A percentile compares a stretch with the other conserved stretches of the same genome.
These are phyloP conservation scores for Phlebopus sp. DNA, from an alignment of 1,284 basidiomycete genomes.

Conservation along the genomic window DNA sequence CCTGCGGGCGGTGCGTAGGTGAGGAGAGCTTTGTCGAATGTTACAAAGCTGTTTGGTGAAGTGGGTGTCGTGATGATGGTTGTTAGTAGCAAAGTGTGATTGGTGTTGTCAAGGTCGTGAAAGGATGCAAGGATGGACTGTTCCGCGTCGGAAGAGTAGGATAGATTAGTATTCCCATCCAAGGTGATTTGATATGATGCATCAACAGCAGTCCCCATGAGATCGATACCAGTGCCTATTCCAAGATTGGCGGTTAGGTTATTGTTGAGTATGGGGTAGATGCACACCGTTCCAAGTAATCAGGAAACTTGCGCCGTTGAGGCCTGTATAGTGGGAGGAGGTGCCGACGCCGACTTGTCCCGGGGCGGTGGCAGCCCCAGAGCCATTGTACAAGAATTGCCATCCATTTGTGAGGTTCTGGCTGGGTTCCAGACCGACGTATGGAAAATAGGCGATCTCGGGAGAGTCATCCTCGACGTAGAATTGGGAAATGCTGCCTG, in stretches of 20 bases:
- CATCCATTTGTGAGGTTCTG: conserved; percentile 56
- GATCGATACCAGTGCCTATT: conserved; percentile 55
- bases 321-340: conserved; percentile 58
- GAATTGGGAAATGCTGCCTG: conserved; percentile 51
- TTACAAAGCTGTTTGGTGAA: conserved; percentile 39
- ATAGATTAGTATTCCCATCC: conserved; percentile 37
- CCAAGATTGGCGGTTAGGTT: conserved; percentile 3
- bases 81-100: conserved; percentile 48
- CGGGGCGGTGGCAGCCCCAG: conserved; percentile 44
- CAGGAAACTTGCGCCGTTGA: conserved; percentile 51
- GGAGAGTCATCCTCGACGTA: conserved; percentile 68
- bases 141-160: conserved; percentile 21
- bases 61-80: conserved; percentile 35
- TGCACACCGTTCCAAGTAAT: conserved; percentile 60
- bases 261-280: conserved; percentile 1
- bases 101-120: conserved; percentile 37
- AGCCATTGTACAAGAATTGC: conserved; percentile 55
- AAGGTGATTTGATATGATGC: conserved; percentile 45
- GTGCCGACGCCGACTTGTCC: conserved; percentile 51
- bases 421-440: conserved; percentile 42
- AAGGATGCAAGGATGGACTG: conserved; percentile 43
- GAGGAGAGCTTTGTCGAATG: conserved; percentile 50
- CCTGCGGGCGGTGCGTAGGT: conserved; percentile 34
- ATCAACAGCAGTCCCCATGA: conserved; percentile 45
- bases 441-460: conserved; percentile 56